A percentile compares a stretch with the other conserved stretches of the same genome.
Conservation (phyloP, 805 yeast genomes). For the Candida oleophila region DNA sequence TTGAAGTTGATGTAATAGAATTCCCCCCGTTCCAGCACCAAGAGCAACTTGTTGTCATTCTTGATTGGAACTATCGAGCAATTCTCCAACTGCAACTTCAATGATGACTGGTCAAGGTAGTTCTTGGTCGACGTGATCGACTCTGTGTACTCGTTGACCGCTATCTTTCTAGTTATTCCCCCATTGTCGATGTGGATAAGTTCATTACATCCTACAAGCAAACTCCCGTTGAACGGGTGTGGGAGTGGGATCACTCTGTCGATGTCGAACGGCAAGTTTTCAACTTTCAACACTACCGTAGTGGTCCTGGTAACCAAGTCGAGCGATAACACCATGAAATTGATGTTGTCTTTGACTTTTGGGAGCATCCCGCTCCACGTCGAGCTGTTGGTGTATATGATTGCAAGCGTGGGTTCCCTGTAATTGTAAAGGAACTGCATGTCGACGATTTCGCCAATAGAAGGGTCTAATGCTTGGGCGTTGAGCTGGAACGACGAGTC, state of each 20-base stretch:
- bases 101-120: constrained; percentile 45
- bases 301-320: constrained; percentile 58
- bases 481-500: constrained; percentile 57
- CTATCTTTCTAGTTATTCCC: constrained; percentile 63
- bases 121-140: constrained; percentile 35
- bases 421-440: constrained; percentile 71
- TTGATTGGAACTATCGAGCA: constrained; percentile 38
- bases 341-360: constrained; percentile 58
- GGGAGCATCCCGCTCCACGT: constrained; percentile 82
- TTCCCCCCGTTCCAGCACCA: constrained; percentile 33
- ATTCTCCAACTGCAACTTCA: constrained; percentile 58
- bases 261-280: constrained; percentile 72
- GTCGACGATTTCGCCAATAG: constrained; percentile 65
- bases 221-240: constrained; percentile 66
- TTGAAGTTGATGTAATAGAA: constrained; percentile 35
- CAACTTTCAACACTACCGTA: constrained; percentile 64
- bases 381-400: constrained; percentile 51
- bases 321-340: constrained; percentile 63
- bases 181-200: constrained; percentile 76
- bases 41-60: constrained; percentile 31
- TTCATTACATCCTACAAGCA: constrained; percentile 73
- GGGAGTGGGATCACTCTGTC: constrained; percentile 62
- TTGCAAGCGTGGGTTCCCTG: constrained; percentile 78
- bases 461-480: constrained; percentile 54
- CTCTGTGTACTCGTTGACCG: constrained; percentile 56